Evolutionary conservation across 768 basidiomycete species (phyloP).

Genomic region (Termitomyces sp.): DNA sequence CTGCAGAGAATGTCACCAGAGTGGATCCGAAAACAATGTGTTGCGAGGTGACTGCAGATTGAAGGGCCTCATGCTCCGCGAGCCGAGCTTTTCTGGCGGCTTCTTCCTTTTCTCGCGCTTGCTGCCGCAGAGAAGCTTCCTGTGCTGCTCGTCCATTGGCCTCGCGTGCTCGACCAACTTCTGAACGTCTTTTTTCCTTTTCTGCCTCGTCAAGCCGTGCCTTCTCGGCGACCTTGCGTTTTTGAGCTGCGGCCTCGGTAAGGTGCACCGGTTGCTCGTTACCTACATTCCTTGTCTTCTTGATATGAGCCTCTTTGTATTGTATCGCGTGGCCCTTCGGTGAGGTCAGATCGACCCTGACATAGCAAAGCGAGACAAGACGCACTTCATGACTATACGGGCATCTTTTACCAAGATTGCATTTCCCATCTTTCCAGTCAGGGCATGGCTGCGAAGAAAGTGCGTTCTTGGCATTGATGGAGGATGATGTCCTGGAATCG

Average conservation of each 20-base stretch:
- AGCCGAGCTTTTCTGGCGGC: slow-evolving; percentile 4
- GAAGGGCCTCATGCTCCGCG: slow-evolving; percentile 6
- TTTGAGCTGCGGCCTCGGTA: neutral
- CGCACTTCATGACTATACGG: slow-evolving; percentile 1
- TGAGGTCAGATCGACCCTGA: neutral
- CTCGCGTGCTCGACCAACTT: slow-evolving; percentile 17
- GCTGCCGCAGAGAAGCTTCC: slow-evolving; percentile 3
- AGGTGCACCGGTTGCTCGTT: neutral
- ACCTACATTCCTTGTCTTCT: neutral
- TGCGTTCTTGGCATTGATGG: neutral
- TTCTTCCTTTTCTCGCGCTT: slow-evolving; percentile 4
- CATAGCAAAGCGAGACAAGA: neutral
- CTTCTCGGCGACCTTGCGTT: neutral
- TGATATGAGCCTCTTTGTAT: neutral
- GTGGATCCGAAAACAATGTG: slow-evolving; percentile 40
- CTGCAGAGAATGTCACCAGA: slow-evolving; percentile 44
- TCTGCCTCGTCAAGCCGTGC: neutral
- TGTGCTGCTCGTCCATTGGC: slow-evolving; percentile 1
- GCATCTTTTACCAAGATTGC: slow-evolving; percentile 3
- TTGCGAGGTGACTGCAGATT: slow-evolving; percentile 29
- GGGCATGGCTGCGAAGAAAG: neutral
- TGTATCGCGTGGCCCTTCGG: neutral
- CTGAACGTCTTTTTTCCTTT: neutral
- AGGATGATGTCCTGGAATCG: neutral
- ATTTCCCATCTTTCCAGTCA: slow-evolving; percentile 2